Base-by-base conservation (phyloP, 257 asterid genomes). In the Capsicum rhomboideum region DNA sequence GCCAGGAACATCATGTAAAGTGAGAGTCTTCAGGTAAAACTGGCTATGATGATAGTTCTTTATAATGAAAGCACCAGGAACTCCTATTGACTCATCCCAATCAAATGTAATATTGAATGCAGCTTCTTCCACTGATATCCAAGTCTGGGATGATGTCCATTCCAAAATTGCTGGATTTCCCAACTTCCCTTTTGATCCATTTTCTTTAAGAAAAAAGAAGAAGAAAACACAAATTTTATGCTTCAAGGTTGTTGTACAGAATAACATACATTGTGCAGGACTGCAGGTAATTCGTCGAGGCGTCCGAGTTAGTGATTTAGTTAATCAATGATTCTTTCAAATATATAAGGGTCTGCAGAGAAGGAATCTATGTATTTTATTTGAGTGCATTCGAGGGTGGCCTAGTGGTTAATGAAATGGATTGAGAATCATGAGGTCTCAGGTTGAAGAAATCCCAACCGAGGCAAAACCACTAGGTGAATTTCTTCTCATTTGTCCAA, bases 11-110 rank as follows among this genome's bases (percentile, higher is more conserved):
- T 89, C 88, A 6, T 90, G 86, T 74, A 96, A 87, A 82, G 92
- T 90, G 80, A 96, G 84, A 7, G 92, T 89, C 87, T 91, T 93
- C 50, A 96, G 93, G 88, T 90, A 96, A 81, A 96, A 89, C 87
- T 94, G 94, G 37, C 89, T 88, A 10, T 90, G 96, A 85, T 96
- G 98, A 52, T 90, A 77, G 91, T 96, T 96, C 63, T 80, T 86
- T 37, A 96, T 80, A 13, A 93, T 81, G 68, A 96, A 84, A 84
- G 98, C 98, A 16, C 95, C 99, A 0, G 99, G 98, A 63, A 87
- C 31, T 50, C 95, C 98, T 46, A 89, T 20, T 10, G 93, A 89
- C 46, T 92, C 96, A 56, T 94, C 93, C 99, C 98, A 94, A 3
- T 89, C 89, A 40, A 94, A 91, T 16, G 86, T 34, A 44, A 94